Conservation (phyloP, 805 yeast genomes). For the Teunomyces aglyptinius region DNA sequence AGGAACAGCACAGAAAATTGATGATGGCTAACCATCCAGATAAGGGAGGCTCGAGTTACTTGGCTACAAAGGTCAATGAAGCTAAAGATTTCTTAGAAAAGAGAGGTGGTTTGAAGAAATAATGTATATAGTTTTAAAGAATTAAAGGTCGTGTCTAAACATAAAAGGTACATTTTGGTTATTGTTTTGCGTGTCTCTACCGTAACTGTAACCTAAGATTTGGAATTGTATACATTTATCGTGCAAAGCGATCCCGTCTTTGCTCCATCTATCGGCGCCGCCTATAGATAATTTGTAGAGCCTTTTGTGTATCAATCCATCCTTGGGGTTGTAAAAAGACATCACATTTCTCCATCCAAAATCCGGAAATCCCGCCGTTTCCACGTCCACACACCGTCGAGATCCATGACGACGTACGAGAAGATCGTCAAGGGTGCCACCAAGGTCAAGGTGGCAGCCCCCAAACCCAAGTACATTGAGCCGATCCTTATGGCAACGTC, state of each 20-base stretch:
- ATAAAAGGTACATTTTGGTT: not conserved
- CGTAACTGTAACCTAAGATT: not conserved
- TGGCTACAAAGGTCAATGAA: conserved; percentile 90
- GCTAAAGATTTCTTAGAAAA: conserved; percentile 82
- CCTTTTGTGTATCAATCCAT: not conserved
- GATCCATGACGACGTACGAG: conserved; percentile 59
- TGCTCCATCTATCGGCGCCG: not conserved
- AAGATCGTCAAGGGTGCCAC: conserved; percentile 67
- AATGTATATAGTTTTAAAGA: conserved; percentile 2
- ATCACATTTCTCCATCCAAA: not conserved
- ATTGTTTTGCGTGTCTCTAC: not conserved
- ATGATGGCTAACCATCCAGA: conserved; percentile 94
- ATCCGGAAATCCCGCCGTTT: conserved; percentile 1
- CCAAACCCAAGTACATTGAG: conserved; percentile 92
- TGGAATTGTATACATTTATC: not conserved
- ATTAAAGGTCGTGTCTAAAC: not conserved
- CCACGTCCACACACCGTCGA: not conserved
- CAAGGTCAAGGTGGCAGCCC: conserved; percentile 80
- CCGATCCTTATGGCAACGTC: conserved; percentile 78
- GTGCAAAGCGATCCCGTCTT: not conserved
- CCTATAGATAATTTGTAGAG: not conserved
- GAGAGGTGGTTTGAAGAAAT: conserved; percentile 53
- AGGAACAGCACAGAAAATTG: conserved; percentile 76
- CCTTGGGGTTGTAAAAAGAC: not conserved
- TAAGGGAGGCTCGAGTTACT: conserved; percentile 85